Base-by-base conservation (phyloP, 495 filamentous ascomycete species). In the Hypoxylon fragiforme region DNA sequence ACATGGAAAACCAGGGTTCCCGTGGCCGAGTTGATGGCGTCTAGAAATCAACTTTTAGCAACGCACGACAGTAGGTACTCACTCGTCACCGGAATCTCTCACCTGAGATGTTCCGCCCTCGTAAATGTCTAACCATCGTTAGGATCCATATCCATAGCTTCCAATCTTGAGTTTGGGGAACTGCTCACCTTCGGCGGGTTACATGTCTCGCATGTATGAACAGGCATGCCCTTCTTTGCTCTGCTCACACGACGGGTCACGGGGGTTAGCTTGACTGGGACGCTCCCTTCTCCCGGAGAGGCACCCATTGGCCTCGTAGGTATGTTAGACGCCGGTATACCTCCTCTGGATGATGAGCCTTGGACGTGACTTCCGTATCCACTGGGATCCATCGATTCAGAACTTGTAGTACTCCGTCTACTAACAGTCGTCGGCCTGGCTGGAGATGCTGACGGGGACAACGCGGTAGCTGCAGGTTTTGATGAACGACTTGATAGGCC, bases 21-120 rank as follows among this genome's bases (percentile, higher is more conserved):
- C 84, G 73, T 96, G 91, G 68, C 92, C 92, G 41, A 92, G 72
- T 69, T 95, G 88, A 73, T 96, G 91, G 40, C 90, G 90, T 70
- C 90, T 91, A 44, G 26, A 62, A 19, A n/a, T 36, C 40, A 51
- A 49, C 26, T 15, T 26, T 46, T 31, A 49, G 67, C 41, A 66
- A 64, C 42, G 14, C 48, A 19, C 32, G 34, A 53, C 42, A 24
- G 22, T 40, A 14, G 44, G 11, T 4, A 28, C 9, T 28, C 24
- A 54, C 21, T 15, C 28, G 11, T 26, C 12, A 8, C 13, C 13
- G 21, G 44, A 15, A 41, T 32, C 9, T 28, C 73, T 70, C 73
- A 88, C 87, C 88, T 84, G 44, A 89, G 72, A 72, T 96, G 91
- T 65, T 96, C 91, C 21, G 89, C 90, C 65, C 91, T 80, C 14